Evolutionary conservation across 345 rosid species (phyloP).

Genomic region (Kernera saxatilis): DNA sequence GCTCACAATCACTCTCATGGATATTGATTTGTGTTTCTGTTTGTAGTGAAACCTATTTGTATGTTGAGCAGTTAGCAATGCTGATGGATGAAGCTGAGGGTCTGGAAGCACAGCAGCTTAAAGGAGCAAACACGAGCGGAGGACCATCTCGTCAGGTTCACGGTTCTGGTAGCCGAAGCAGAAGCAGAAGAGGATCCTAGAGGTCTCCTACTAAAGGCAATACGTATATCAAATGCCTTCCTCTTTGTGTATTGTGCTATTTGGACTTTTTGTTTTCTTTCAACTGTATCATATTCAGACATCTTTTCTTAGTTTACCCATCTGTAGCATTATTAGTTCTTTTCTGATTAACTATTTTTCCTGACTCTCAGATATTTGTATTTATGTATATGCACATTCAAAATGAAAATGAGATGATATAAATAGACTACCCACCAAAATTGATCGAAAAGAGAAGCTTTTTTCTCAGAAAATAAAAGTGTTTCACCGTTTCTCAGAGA

Average conservation of each 20-base stretch:
- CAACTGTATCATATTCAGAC: conserved; percentile 11
- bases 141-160: conserved; percentile 35
- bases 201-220: neutral
- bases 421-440: too few species aligned
- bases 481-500: too few species aligned
- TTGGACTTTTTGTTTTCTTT: neutral
- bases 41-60: neutral
- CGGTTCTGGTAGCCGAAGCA: conserved; percentile 50
- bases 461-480: too few species aligned
- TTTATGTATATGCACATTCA: neutral
- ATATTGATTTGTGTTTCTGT: neutral
- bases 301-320: neutral
- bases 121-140: conserved; percentile 37
- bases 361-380: neutral
- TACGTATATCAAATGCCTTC: neutral
- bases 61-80: conserved; percentile 49
- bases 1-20: neutral
- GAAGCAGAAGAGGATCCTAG: conserved; percentile 49
- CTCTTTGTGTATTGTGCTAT: conserved; percentile 6
- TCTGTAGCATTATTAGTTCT: conserved; percentile 3
- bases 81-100: conserved; percentile 55
- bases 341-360: neutral
- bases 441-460: too few species aligned
- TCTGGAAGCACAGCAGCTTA: conserved; percentile 49
- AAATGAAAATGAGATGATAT: too few species aligned